Conservation (phyloP, 495 filamentous ascomycete genomes). For the Darksidea phi region DNA sequence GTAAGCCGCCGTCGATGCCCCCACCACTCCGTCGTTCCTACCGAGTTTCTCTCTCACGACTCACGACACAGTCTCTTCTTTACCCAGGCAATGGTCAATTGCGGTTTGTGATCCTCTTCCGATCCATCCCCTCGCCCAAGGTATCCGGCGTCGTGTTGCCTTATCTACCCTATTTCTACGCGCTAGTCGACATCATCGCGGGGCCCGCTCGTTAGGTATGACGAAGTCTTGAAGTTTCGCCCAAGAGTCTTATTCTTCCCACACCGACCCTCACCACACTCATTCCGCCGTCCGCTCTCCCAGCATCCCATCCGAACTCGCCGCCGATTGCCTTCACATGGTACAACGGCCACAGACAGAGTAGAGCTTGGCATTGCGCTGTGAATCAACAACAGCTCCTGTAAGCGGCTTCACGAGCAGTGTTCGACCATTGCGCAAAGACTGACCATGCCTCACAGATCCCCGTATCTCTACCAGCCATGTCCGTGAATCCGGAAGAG, state of each 20-base stretch:
- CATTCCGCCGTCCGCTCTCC: neutral
- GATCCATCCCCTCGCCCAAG: no score
- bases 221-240: constrained; percentile 7
- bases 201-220: constrained; percentile 6
- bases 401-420: neutral
- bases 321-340: neutral
- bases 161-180: constrained; percentile 14
- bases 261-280: neutral
- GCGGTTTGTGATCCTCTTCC: no score
- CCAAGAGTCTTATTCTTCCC: neutral
- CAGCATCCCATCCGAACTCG: neutral
- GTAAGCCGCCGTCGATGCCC: no score
- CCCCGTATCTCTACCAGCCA: constrained; percentile 1
- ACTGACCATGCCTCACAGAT: constrained; percentile 7
- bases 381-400: neutral
- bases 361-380: neutral
- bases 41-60: no score
- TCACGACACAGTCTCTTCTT: no score
- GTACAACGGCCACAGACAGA: neutral
- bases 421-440: neutral
- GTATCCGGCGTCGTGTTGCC: no score
- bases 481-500: constrained; percentile 17
- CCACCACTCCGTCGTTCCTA: no score
- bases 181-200: no score
- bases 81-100: no score